Evolutionary conservation across 2,329 filamentous ascomycete genomes (phyloP).

Genomic region (Tympanopsis confertula): DNA sequence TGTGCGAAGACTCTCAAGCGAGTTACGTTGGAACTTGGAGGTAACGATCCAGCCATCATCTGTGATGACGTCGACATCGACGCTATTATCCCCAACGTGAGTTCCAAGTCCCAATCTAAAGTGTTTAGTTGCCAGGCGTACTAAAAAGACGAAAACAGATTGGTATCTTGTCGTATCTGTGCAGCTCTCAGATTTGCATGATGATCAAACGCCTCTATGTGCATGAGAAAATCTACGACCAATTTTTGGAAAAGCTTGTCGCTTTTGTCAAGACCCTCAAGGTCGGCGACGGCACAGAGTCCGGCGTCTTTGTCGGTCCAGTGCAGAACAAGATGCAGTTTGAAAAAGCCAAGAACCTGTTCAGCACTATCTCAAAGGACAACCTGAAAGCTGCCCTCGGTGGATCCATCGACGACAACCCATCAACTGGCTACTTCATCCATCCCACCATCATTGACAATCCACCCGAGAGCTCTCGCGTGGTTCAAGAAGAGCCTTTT

Average conservation of each 20-base stretch:
- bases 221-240: conserved; percentile 36
- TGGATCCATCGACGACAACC: conserved; percentile 20
- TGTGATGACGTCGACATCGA: conserved; percentile 32
- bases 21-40: conserved; percentile 42
- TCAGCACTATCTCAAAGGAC: conserved; percentile 31
- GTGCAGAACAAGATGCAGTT: conserved; percentile 47
- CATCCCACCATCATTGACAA: conserved; percentile 48
- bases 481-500: conserved; percentile 43
- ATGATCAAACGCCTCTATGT: conserved; percentile 41
- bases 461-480: conserved; percentile 40
- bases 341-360: conserved; percentile 37
- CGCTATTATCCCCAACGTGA: conserved; percentile 17
- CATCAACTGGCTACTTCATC: conserved; percentile 37
- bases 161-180: conserved; percentile 39
- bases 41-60: conserved; percentile 35
- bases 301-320: conserved; percentile 33
- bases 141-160: conserved; percentile 10
- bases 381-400: conserved; percentile 32
- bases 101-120: background rate
- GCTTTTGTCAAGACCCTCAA: conserved; percentile 31
- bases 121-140: background rate
- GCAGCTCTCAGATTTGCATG: conserved; percentile 44
- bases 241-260: conserved; percentile 32
- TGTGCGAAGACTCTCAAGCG: conserved; percentile 45
- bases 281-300: conserved; percentile 28